Conservation (phyloP, 768 basidiomycete genomes). For the Postia placenta region DNA sequence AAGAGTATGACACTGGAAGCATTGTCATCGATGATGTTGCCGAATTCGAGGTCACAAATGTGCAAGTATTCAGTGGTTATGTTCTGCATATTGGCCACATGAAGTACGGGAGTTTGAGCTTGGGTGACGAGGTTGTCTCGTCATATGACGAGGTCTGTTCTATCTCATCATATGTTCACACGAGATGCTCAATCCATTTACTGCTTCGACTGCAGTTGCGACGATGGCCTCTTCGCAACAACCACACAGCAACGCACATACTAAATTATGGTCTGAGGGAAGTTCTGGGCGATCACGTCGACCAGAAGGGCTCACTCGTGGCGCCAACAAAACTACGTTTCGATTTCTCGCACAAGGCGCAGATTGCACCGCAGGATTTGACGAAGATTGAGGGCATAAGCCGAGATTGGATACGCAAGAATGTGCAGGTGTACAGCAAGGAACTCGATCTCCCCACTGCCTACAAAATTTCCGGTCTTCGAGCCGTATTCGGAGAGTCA, state of each 20-base stretch:
- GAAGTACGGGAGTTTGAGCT: conserved; percentile 78
- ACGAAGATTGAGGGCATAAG: conserved; percentile 78
- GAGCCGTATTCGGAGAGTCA: conserved; percentile 96
- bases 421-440: conserved; percentile 85
- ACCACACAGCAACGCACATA: conserved; percentile 98
- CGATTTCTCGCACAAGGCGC: conserved; percentile 96
- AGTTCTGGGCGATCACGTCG: conserved; percentile 93
- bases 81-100: conserved; percentile 88
- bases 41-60: conserved; percentile 91
- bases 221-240: conserved; percentile 93
- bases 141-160: conserved; percentile 84
- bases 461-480: conserved; percentile 83
- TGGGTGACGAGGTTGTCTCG: conserved; percentile 79
- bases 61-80: conserved; percentile 93
- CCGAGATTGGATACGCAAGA: conserved; percentile 84
- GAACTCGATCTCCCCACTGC: conserved; percentile 76
- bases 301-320: conserved; percentile 97
- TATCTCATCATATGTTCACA: background rate
- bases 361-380: conserved; percentile 72
- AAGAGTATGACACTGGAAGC: conserved; percentile 94
- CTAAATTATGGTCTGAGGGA: conserved; percentile 93
- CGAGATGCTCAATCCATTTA: background rate
- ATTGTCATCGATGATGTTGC: conserved; percentile 88
- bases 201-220: conserved; percentile 53
- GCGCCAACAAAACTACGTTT: conserved; percentile 94